phyloP scores from a whole-genome alignment of 202 grass and related monocot species.

The Saccharum hybrid region DNA sequence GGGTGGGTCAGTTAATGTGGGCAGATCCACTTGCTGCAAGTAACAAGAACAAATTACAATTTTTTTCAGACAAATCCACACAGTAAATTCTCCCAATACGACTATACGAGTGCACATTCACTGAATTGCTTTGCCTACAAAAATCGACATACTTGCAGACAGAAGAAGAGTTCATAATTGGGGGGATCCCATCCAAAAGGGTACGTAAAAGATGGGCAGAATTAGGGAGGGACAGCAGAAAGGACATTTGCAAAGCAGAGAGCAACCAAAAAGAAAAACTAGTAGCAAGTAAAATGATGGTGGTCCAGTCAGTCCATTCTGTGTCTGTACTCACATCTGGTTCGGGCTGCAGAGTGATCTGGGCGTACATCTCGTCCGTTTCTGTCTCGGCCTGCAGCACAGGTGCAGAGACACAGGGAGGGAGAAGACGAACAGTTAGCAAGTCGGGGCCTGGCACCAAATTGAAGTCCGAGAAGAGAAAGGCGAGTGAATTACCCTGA shows the following conservation, averaged over 20 bases:
- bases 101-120: neutral
- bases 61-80: constrained; percentile 25
- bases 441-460: neutral
- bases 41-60: constrained; percentile 6
- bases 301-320: constrained; percentile 2
- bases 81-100: constrained; percentile 18
- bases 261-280: neutral
- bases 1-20: constrained; percentile 45
- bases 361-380: constrained; percentile 95
- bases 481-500: constrained; percentile 53
- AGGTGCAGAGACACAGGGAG: neutral
- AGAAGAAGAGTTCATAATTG: constrained; percentile 12
- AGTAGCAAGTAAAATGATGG: neutral
- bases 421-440: neutral
- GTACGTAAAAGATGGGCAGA: neutral
- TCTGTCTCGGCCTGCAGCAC: constrained; percentile 77
- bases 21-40: constrained; percentile 65
- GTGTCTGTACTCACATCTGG: constrained; percentile 57
- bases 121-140: neutral
- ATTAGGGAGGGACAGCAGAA: neutral
- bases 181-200: neutral
- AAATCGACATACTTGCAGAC: constrained; percentile 16
- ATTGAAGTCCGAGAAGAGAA: neutral
- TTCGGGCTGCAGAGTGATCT: constrained; percentile 86
- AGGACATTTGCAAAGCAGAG: neutral